These are phyloP conservation scores for Acacia pycnantha DNA, from an alignment of 331 rosid genomes.

Conservation along the genomic window DNA sequence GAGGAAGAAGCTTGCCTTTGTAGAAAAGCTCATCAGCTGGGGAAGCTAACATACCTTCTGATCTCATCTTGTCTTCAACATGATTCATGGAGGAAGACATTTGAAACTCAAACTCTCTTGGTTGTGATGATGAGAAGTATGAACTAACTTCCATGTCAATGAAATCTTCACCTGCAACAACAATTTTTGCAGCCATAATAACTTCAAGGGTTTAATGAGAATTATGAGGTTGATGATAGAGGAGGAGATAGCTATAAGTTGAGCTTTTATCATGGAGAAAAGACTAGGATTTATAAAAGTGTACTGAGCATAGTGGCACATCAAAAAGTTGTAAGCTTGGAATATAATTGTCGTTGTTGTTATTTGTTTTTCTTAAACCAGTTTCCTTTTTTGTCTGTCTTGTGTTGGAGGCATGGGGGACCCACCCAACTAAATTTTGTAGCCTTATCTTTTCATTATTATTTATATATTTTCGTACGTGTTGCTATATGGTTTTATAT, in stretches of 20 bases:
- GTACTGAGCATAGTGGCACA: background rate
- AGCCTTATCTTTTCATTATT: constrained; percentile 26
- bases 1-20: constrained; percentile 99
- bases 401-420: constrained; percentile 35
- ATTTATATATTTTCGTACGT: background rate
- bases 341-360: background rate
- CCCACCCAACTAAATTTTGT: constrained; percentile 38
- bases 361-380: background rate
- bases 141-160: constrained; percentile 91
- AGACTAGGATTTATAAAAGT: constrained; percentile 45
- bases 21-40: constrained; percentile 99
- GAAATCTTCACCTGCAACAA: constrained; percentile 75
- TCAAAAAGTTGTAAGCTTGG: constrained; percentile 32
- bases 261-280: constrained; percentile 38
- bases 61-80: constrained; percentile 45
- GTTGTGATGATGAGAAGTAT: constrained; percentile 31
- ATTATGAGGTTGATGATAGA: background rate
- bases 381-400: constrained; percentile 8
- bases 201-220: constrained; percentile 19
- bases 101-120: constrained; percentile 95
- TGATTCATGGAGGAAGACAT: constrained; percentile 59
- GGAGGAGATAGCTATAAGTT: constrained; percentile 20
- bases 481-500: constrained; percentile 25
- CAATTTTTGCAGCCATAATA: constrained; percentile 58
- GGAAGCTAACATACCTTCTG: constrained; percentile 63